phyloP scores from a whole-genome alignment of 1,284 basidiomycete genomes.

The Apiotrichum gracile region DNA sequence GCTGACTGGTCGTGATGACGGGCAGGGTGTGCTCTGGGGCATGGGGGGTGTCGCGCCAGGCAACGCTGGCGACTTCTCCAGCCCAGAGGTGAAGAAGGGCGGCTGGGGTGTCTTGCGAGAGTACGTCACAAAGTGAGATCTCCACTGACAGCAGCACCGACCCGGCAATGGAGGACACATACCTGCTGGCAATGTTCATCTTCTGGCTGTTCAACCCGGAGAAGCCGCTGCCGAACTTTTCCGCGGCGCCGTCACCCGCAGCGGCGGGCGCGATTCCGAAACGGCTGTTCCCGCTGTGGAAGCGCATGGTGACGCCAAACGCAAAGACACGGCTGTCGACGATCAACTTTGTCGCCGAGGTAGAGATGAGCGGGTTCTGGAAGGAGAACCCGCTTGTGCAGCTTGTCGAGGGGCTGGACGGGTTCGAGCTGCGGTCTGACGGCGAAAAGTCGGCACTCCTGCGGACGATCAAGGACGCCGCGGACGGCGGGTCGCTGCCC shows the following conservation, averaged over 20 bases:
- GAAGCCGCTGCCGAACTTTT: constrained; percentile 60
- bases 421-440: constrained; percentile 77
- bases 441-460: constrained; percentile 72
- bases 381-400: constrained; percentile 74
- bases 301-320: constrained; percentile 82
- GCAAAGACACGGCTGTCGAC: constrained; percentile 70
- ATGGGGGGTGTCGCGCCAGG: constrained; percentile 63
- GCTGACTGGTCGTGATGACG: constrained; percentile 53
- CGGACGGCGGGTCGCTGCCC: constrained; percentile 62
- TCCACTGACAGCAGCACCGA: constrained; percentile 55
- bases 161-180: constrained; percentile 69
- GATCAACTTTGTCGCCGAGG: constrained; percentile 73
- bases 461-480: constrained; percentile 73
- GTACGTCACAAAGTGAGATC: constrained; percentile 49
- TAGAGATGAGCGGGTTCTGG: constrained; percentile 71
- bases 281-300: constrained; percentile 71
- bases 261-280: constrained; percentile 73
- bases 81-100: constrained; percentile 85
- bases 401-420: constrained; percentile 78
- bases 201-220: constrained; percentile 79
- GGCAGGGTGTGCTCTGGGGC: constrained; percentile 53
- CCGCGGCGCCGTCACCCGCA: constrained; percentile 62
- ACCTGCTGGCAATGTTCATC: constrained; percentile 76
- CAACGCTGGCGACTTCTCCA: constrained; percentile 54
- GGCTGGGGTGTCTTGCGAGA: constrained; percentile 81